phyloP scores from a whole-genome alignment of 257 asterid species.

The Solanum sparsipilum region DNA sequence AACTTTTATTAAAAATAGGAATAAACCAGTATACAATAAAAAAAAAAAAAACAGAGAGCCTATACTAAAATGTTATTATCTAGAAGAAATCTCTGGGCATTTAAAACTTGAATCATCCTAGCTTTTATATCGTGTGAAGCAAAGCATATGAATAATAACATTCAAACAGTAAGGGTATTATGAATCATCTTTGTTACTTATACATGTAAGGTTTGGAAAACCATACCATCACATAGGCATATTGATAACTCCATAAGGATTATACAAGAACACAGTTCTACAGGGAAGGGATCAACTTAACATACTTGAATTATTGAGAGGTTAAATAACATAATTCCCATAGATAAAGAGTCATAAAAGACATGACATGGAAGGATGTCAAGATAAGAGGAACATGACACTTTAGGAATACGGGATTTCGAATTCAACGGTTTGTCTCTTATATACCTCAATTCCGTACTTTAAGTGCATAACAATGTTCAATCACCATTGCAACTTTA shows the following conservation, averaged over 20 bases:
- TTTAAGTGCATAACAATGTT: neutral
- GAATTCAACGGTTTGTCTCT: neutral
- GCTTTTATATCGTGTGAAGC: neutral
- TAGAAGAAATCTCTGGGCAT: neutral
- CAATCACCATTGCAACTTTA: neutral
- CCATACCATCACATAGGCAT: neutral
- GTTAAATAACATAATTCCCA: neutral
- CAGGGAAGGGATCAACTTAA: neutral
- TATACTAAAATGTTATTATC: neutral
- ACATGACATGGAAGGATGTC: neutral
- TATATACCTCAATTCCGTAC: neutral
- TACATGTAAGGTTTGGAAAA: neutral
- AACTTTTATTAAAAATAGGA: neutral
- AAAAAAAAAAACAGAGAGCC: neutral
- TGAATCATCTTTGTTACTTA: neutral
- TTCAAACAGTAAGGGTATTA: neutral
- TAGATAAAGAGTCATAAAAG: neutral
- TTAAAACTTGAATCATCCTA: neutral
- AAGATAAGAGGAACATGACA: neutral
- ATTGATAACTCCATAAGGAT: neutral
- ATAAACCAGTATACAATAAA: neutral
- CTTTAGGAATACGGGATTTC: neutral
- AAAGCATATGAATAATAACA: neutral
- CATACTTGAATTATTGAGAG: neutral
- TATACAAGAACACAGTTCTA: neutral